Evolutionary conservation across 1,139 yeast species (phyloP).

Genomic region (Tardiomyces blankii): DNA sequence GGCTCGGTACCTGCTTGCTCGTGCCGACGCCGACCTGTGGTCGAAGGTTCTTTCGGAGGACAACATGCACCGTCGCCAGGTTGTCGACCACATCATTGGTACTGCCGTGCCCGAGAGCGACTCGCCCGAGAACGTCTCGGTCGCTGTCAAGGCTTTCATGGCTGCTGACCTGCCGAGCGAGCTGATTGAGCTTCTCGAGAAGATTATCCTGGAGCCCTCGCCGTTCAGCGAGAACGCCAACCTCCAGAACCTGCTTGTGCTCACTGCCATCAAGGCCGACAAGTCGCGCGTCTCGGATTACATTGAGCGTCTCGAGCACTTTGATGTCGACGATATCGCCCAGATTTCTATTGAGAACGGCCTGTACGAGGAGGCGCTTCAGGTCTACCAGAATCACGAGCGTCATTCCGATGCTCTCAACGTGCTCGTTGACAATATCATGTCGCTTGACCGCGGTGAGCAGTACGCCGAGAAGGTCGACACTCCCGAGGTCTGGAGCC

Average conservation of each 20-base stretch:
- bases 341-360: slow-evolving; percentile 84
- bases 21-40: slow-evolving; percentile 83
- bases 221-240: slow-evolving; percentile 94
- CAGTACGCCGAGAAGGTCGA: slow-evolving; percentile 87
- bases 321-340: slow-evolving; percentile 90
- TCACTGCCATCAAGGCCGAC: slow-evolving; percentile 95
- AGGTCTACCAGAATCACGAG: slow-evolving; percentile 80
- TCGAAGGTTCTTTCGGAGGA: slow-evolving; percentile 61
- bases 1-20: slow-evolving; percentile 82
- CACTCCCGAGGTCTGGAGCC: slow-evolving; percentile 83
- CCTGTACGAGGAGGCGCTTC: slow-evolving; percentile 88
- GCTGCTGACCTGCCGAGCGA: slow-evolving; percentile 88
- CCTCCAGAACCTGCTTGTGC: slow-evolving; percentile 79
- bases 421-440: slow-evolving; percentile 83
- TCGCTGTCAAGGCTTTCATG: slow-evolving; percentile 96
- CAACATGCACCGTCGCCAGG: slow-evolving; percentile 77
- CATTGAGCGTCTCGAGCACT: slow-evolving; percentile 82
- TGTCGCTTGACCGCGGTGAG: slow-evolving; percentile 93
- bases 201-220: slow-evolving; percentile 92
- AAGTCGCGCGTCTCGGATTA: slow-evolving; percentile 72
- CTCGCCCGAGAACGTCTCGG: slow-evolving; percentile 92
- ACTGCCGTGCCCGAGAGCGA: slow-evolving; percentile 94
- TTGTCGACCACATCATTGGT: slow-evolving; percentile 88
- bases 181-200: slow-evolving; percentile 86
- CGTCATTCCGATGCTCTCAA: slow-evolving; percentile 70